Conservation (phyloP, 768 basidiomycete genomes). For the Rhizopogon salebrosus region DNA sequence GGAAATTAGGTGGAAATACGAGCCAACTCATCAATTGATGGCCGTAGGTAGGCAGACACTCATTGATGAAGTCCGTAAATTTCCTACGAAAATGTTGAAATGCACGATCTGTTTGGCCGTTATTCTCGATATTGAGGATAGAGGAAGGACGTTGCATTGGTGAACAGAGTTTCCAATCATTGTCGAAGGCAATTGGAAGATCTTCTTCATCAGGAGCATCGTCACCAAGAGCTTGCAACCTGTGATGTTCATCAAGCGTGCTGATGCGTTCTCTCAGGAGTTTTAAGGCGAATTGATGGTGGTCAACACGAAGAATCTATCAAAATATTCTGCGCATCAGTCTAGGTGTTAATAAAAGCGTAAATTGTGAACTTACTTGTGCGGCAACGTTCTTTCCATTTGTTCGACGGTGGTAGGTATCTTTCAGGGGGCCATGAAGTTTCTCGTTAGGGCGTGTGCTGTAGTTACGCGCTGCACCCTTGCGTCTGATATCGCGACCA, state of each 20-base stretch:
- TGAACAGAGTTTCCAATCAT: neutral
- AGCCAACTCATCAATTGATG: constrained; percentile 1
- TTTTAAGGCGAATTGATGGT: constrained; percentile 5
- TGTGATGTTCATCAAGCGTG: constrained; percentile 4
- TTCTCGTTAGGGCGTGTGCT: constrained; percentile 29
- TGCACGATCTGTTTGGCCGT: neutral
- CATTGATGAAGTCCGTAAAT: constrained; percentile 1
- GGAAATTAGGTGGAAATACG: neutral
- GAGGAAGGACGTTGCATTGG: neutral
- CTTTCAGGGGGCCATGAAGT: constrained; percentile 24
- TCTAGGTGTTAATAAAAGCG: neutral
- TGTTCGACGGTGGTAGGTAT: constrained; percentile 20
- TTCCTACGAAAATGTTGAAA: neutral
- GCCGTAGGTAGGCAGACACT: neutral
- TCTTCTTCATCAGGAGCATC: neutral
- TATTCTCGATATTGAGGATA: neutral
- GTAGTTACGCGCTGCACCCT: constrained; percentile 27
- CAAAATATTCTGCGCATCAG: neutral
- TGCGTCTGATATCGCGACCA: constrained; percentile 25
- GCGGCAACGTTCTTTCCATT: constrained; percentile 29
- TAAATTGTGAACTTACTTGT: constrained; percentile 20
- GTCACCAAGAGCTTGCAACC: constrained; percentile 11
- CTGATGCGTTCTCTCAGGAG: constrained; percentile 1
- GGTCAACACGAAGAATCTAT: constrained; percentile 11
- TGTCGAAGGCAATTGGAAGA: neutral